Conservation (phyloP, 768 basidiomycete species). For the Ramaria sp. region DNA sequence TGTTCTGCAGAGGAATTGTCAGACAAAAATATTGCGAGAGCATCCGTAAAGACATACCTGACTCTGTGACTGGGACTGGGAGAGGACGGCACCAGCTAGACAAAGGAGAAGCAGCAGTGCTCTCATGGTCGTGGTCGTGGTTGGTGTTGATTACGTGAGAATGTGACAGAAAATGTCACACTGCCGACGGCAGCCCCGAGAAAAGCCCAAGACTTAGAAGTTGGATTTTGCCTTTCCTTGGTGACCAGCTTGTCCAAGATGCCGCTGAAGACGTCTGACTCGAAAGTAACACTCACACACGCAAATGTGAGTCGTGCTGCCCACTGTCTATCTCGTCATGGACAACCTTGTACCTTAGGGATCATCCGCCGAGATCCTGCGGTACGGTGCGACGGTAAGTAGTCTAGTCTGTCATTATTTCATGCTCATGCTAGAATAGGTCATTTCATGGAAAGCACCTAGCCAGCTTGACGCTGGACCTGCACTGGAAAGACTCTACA, state of each 20-base stretch:
- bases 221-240: too few relatives aligned
- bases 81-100: neutral
- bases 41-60: neutral
- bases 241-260: conserved; percentile 24
- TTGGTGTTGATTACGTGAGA: neutral
- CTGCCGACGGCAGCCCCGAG: neutral
- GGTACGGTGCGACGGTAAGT: conserved; percentile 66
- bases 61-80: neutral
- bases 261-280: conserved; percentile 41
- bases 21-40: neutral
- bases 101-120: neutral
- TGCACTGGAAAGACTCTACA: conserved; percentile 62
- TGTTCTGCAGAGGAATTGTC: neutral
- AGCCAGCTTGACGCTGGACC: conserved; percentile 21
- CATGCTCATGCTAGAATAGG: neutral
- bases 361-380: conserved; percentile 49
- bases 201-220: too few relatives aligned
- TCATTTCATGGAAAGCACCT: conserved; percentile 74
- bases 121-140: neutral
- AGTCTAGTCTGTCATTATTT: neutral
- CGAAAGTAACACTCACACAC: conserved; percentile 43
- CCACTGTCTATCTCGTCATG: neutral
- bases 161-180: neutral
- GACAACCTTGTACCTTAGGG: conserved; percentile 32
- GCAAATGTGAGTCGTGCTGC: conserved; percentile 36